A percentile compares a stretch with the other conserved stretches of the same genome.
Evolutionary conservation across 495 filamentous ascomycete species (phyloP).

Genomic region (Achaetomiella virescens): DNA sequence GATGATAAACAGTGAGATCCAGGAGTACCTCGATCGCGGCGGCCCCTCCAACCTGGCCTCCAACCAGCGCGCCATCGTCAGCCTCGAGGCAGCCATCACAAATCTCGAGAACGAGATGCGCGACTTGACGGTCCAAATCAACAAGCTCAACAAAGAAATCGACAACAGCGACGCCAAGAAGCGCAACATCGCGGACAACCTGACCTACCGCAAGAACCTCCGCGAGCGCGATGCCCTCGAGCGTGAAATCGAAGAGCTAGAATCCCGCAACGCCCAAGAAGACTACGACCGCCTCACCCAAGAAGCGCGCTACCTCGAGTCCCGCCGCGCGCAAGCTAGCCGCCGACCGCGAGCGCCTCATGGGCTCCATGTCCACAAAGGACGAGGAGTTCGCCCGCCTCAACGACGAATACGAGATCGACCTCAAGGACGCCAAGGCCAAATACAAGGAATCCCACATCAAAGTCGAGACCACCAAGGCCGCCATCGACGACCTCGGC

Average conservation of each 20-base stretch:
- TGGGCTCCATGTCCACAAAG: conserved; percentile 71
- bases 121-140: conserved; percentile 60
- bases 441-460: conserved; percentile 86
- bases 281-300: conserved; percentile 68
- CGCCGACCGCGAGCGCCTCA: conserved; percentile 46
- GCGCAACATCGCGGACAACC: conserved; percentile 78
- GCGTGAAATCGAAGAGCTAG: conserved; percentile 67
- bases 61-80: conserved; percentile 62
- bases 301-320: conserved; percentile 59
- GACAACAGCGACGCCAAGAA: conserved; percentile 71
- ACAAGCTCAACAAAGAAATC: conserved; percentile 70
- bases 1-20: conserved; percentile 68
- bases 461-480: conserved; percentile 87
- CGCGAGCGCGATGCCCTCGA: conserved; percentile 59
- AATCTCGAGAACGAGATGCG: conserved; percentile 61
- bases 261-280: conserved; percentile 71
- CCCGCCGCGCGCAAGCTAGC: conserved; percentile 53
- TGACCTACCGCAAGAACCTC: conserved; percentile 70
- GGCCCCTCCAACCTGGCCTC: conserved; percentile 65
- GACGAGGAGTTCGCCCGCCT: conserved; percentile 68
- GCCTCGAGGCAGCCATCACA: conserved; percentile 57
- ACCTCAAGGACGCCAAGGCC: conserved; percentile 76
- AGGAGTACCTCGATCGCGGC: conserved; percentile 68
- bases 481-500: conserved; percentile 81
- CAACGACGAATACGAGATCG: conserved; percentile 69